Conservation (phyloP, 768 basidiomycete species). For the Kwoniella shandongensis region DNA sequence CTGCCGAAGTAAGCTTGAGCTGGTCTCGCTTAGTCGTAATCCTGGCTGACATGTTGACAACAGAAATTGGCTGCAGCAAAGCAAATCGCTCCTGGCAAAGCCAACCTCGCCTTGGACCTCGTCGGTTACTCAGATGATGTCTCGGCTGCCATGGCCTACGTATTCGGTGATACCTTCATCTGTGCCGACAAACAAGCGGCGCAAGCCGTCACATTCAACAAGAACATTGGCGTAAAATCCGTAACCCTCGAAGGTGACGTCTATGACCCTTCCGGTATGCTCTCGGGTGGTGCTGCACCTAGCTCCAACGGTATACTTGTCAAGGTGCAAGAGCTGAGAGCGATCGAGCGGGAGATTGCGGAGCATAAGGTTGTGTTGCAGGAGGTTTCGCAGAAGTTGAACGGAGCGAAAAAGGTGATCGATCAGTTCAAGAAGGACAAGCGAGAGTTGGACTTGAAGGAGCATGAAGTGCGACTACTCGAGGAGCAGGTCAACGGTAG, state of each 20-base stretch:
- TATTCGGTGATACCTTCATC: conserved; percentile 89
- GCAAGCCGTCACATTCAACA: conserved; percentile 79
- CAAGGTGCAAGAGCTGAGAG: conserved; percentile 77
- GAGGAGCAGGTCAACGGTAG: conserved; percentile 83
- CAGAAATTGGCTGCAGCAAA: conserved; percentile 78
- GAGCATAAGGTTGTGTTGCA: conserved; percentile 59
- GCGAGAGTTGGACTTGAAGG: conserved; percentile 80
- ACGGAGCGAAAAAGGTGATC: conserved; percentile 54
- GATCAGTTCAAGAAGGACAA: conserved; percentile 57
- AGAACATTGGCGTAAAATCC: conserved; percentile 69
- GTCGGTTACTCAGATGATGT: conserved; percentile 80
- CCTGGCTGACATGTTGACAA: conserved; percentile 2
- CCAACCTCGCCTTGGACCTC: conserved; percentile 80
- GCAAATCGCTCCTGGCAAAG: conserved; percentile 73
- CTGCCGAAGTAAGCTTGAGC: conserved; percentile 57
- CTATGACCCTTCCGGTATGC: conserved; percentile 91
- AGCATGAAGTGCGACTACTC: conserved; percentile 77
- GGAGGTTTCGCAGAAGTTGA: conserved; percentile 62
- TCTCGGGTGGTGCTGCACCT: conserved; percentile 87
- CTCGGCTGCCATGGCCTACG: conserved; percentile 82
- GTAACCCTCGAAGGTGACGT: conserved; percentile 94
- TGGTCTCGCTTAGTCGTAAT: not conserved
- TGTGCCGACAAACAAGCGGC: conserved; percentile 86
- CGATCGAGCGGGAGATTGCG: conserved; percentile 63
- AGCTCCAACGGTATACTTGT: conserved; percentile 68